Conservation (phyloP, 208 protist genomes). For the Entamoeba histolytica region DNA sequence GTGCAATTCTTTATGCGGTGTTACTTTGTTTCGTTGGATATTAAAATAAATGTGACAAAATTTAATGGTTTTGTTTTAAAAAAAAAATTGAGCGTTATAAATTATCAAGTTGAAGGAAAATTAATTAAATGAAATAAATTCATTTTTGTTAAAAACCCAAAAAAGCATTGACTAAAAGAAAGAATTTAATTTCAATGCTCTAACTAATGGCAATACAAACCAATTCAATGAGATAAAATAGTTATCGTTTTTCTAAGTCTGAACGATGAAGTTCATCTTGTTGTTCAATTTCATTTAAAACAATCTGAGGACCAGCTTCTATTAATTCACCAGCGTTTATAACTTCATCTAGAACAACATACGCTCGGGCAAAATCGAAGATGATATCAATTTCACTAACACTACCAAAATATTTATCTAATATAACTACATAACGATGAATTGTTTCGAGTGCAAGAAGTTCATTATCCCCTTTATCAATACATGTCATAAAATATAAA, state of each 20-base stretch:
- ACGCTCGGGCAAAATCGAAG: conserved; percentile 12
- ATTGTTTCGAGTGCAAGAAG: conserved; percentile 24
- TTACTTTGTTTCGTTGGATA: too few relatives aligned
- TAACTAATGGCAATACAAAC: too few relatives aligned
- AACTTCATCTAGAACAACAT: not conserved
- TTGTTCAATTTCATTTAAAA: not conserved
- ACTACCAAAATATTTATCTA: conserved; percentile 26
- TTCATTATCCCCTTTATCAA: conserved; percentile 24
- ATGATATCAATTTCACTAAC: conserved; percentile 31
- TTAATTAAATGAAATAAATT: too few relatives aligned
- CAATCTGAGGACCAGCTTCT: not conserved
- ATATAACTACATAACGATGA: conserved; percentile 18
- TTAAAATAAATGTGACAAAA: too few relatives aligned
- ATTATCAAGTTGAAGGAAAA: too few relatives aligned
- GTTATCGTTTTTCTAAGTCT: not conserved
- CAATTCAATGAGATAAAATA: not conserved
- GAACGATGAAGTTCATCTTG: not conserved
- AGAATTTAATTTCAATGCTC: too few relatives aligned
- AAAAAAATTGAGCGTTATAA: too few relatives aligned
- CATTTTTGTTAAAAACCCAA: too few relatives aligned
- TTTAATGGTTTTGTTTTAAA: too few relatives aligned
- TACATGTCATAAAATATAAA: conserved; percentile 22
- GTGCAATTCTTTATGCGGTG: too few relatives aligned
- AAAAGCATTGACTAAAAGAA: too few relatives aligned
- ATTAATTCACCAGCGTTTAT: not conserved